Base-by-base conservation (phyloP, 768 basidiomycete genomes). In the Stropharia rugosoannulata region DNA sequence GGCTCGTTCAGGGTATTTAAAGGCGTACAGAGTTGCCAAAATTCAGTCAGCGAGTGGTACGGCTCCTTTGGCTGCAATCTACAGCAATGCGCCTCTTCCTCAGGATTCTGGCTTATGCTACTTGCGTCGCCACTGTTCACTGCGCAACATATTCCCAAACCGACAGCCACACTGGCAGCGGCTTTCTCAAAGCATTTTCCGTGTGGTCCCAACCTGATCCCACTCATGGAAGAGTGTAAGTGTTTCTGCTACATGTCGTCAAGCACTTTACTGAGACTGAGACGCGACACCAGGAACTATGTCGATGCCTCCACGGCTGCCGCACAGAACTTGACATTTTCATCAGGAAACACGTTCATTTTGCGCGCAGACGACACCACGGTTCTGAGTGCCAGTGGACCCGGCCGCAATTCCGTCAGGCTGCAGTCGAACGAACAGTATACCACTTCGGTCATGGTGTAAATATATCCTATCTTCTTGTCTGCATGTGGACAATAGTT, bases 221-320 rank as follows among this genome's bases (percentile, higher is more conserved):
- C 4, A 87, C 86, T 6, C 74, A 85, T 58, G 86, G 86, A 27
- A 75, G 85, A 50, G 87, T 89, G 86, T 77, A 68, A 54, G 75
- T 69, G 9, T 32, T 32, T 32, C 37, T 57, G 38, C 41, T 52
- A 32, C 27, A 43, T 16, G 10, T 39, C 22, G 11, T 15, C 13
- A 39, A 7, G 39, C 13, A 36, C 12, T 37, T 43, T 5, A 49
- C 43, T 41, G 37, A n/a, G n/a, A 22, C 22, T 4, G 4, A 29
- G 35, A 16, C n/a, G 35, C 38, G 19, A 39, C 15, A 41, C 10
- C 41, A 80, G 78, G 11, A 77, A 75, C 57, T 79, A 80, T 57
- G 78, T 79, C 46, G 66, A 76, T 51, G 68, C 77, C 52, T 65
- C 67, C 2, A 83, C 82, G 0, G 87, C 88, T 0, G 56, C 73